Conservation (phyloP, 148 eudicot genomes). For the Rhododendron kiyosumense region DNA sequence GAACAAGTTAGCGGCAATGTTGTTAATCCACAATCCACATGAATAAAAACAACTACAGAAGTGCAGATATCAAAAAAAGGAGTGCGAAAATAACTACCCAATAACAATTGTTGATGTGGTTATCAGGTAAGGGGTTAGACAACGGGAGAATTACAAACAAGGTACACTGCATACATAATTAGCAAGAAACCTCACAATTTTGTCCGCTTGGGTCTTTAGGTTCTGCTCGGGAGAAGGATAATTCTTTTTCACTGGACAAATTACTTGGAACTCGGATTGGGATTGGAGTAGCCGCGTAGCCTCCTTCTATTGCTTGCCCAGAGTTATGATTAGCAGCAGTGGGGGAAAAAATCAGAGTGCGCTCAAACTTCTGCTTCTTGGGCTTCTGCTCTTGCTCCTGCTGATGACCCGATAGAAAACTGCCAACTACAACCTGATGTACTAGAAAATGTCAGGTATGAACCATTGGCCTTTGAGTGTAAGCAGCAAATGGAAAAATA, state of each 20-base stretch:
- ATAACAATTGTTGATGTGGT: neutral
- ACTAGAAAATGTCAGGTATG: slow-evolving; percentile 3
- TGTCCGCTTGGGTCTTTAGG: slow-evolving; percentile 38
- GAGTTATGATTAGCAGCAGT: slow-evolving; percentile 33
- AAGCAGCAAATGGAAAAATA: neutral
- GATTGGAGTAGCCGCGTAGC: slow-evolving; percentile 26
- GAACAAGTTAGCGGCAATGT: neutral
- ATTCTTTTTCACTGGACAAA: slow-evolving; percentile 28
- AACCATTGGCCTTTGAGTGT: neutral
- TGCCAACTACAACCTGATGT: slow-evolving; percentile 70
- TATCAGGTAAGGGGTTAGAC: slow-evolving; percentile 13
- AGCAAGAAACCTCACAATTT: slow-evolving; percentile 43
- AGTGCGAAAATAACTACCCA: neutral
- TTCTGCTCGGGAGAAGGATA: slow-evolving; percentile 40
- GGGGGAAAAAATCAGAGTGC: slow-evolving; percentile 25
- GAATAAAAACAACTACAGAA: neutral
- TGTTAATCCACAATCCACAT: neutral
- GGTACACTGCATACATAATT: slow-evolving; percentile 20
- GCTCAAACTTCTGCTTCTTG: slow-evolving; percentile 53
- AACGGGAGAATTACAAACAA: slow-evolving; percentile 3
- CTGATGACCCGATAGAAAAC: slow-evolving; percentile 59
- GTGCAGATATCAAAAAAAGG: neutral
- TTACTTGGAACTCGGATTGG: slow-evolving; percentile 34
- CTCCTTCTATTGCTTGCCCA: slow-evolving; percentile 33
- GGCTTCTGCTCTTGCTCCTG: slow-evolving; percentile 48